Evolutionary conservation across 1,139 yeast species (phyloP).

Genomic region (Pichia sp.): DNA sequence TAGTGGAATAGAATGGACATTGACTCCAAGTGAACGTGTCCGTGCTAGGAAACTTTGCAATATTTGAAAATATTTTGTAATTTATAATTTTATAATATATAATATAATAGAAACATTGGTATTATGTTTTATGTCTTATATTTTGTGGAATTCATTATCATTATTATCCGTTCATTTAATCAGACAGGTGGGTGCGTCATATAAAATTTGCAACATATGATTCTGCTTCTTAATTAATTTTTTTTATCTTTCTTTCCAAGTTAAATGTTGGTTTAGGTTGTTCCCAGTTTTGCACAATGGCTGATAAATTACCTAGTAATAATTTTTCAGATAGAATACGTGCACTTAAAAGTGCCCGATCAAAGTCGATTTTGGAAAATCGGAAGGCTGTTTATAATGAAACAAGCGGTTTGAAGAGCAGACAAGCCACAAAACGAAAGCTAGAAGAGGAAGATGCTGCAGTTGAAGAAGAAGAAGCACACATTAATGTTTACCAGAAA

Average conservation of each 20-base stretch:
- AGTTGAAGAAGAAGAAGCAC: constrained; percentile 29
- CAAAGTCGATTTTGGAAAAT: constrained; percentile 10
- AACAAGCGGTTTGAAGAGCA: constrained; percentile 6
- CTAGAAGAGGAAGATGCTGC: constrained; percentile 34
- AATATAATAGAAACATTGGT: constrained; percentile 30
- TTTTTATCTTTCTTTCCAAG: too few species aligned
- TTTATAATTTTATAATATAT: too few species aligned
- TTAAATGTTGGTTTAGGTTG: too few species aligned
- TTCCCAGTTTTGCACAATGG: not conserved
- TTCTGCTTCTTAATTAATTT: too few species aligned
- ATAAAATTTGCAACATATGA: too few species aligned
- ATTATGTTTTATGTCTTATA: too few species aligned
- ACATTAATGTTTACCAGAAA: too few species aligned
- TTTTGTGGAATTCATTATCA: too few species aligned
- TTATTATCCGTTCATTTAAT: too few species aligned
- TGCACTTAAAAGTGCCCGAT: constrained; percentile 6
- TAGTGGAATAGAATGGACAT: constrained; percentile 52
- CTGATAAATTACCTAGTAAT: too few species aligned
- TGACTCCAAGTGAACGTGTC: constrained; percentile 69
- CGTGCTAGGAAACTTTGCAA: constrained; percentile 40
- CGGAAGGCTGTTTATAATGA: constrained; percentile 15
- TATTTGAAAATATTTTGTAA: constrained; percentile 17
- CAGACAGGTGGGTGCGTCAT: too few species aligned
- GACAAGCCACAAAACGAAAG: constrained; percentile 1
- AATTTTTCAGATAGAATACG: constrained; percentile 4